Evolutionary conservation across 1,139 yeast species (phyloP).

Genomic region (Wickerhamomyces sp.): DNA sequence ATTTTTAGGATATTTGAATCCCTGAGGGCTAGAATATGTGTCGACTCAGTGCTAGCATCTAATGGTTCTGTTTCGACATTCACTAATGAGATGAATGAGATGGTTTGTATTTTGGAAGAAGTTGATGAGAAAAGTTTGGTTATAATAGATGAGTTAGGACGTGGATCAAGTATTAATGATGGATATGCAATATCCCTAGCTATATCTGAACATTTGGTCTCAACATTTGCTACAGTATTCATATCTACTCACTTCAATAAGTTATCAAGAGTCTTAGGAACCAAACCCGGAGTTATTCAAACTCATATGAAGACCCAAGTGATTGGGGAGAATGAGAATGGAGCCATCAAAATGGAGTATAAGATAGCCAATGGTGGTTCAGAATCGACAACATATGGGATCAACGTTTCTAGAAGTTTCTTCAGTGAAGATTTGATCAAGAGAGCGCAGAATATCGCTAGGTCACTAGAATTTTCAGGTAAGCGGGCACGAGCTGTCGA

Average conservation of each 20-base stretch:
- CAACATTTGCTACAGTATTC: slow-evolving; percentile 27
- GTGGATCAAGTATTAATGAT: slow-evolving; percentile 39
- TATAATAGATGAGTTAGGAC: slow-evolving; percentile 41
- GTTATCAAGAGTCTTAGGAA: slow-evolving; percentile 29
- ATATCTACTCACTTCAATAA: slow-evolving; percentile 38
- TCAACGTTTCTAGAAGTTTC: slow-evolving; percentile 24
- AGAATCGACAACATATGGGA: slow-evolving; percentile 27
- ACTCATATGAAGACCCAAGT: slow-evolving; percentile 27
- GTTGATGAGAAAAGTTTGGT: slow-evolving; percentile 30
- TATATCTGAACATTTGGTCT: slow-evolving; percentile 30
- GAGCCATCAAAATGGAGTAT: slow-evolving; percentile 27
- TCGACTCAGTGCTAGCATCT: slow-evolving; percentile 28
- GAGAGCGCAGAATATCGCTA: slow-evolving; percentile 26
- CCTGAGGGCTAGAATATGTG: slow-evolving; percentile 35
- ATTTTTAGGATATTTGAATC: slow-evolving; percentile 32
- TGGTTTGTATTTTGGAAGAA: slow-evolving; percentile 36
- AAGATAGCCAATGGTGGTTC: slow-evolving; percentile 22
- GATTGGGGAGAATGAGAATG: slow-evolving; percentile 11
- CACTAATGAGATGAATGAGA: slow-evolving; percentile 41
- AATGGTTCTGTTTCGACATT: slow-evolving; percentile 35
- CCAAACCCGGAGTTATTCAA: slow-evolving; percentile 28
- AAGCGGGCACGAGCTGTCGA: background rate
- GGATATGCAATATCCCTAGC: slow-evolving; percentile 38
- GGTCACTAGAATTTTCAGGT: slow-evolving; percentile 11
- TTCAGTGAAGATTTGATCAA: slow-evolving; percentile 24